Evolutionary conservation across 139 green algal species (phyloP).

Genomic region (Chlamydomonas sp.): DNA sequence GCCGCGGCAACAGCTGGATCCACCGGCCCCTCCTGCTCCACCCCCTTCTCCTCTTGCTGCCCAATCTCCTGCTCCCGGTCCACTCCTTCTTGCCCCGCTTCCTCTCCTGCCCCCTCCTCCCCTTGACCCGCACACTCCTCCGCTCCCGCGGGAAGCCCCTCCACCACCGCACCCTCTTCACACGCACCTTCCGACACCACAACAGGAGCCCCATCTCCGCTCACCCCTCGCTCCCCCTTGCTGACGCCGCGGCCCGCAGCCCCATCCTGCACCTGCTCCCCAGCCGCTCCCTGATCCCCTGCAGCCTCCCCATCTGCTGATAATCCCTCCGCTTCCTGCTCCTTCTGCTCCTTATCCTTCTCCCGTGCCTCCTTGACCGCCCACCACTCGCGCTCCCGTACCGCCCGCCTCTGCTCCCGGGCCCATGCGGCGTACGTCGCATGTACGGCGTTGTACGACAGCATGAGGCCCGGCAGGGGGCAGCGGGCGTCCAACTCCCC

Average conservation of each 20-base stretch:
- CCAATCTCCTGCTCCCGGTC: too few relatives aligned
- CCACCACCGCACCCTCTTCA: too few relatives aligned
- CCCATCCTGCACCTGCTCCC: background rate
- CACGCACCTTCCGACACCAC: too few relatives aligned
- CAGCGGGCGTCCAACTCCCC: slow-evolving; percentile 63
- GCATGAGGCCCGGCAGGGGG: slow-evolving; percentile 31
- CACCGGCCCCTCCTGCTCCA: background rate
- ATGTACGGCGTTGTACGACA: background rate
- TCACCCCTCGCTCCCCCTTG: background rate
- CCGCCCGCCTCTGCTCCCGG: background rate
- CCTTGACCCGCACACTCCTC: too few relatives aligned
- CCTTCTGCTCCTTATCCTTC: background rate
- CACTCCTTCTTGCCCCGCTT: background rate
- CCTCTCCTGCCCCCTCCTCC: background rate
- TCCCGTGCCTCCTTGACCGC: background rate
- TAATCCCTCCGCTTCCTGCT: background rate
- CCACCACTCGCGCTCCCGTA: background rate
- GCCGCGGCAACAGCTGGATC: background rate
- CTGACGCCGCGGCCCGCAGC: background rate
- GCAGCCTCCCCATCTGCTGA: background rate
- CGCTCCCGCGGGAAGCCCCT: too few relatives aligned
- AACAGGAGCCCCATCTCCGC: too few relatives aligned
- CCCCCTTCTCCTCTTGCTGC: background rate
- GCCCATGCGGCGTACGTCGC: slow-evolving; percentile 3
- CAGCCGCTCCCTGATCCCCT: background rate